Conservation (phyloP, 106 monocot genomes). For the Dactylorhiza incarnata region DNA sequence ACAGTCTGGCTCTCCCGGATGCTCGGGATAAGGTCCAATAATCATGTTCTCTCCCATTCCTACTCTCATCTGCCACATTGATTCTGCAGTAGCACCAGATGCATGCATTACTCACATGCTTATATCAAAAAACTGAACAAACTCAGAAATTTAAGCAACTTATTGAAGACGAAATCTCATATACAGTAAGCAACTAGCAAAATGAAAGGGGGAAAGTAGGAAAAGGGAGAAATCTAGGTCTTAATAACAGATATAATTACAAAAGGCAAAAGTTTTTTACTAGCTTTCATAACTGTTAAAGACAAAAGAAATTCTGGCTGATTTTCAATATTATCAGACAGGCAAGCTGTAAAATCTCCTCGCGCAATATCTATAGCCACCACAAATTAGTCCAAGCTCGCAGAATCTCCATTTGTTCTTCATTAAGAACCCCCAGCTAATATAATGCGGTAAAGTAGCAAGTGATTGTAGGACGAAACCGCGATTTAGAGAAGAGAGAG, state of each 20-base stretch:
- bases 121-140: neutral
- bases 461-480: neutral
- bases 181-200: neutral
- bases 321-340: neutral
- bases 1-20: constrained; percentile 61
- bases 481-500: neutral
- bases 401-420: neutral
- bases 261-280: neutral
- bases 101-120: neutral
- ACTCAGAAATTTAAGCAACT: neutral
- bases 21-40: constrained; percentile 45
- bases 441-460: neutral
- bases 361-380: neutral
- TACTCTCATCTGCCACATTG: constrained; percentile 49
- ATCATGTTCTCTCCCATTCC: constrained; percentile 32
- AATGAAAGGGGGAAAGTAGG: neutral
- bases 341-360: neutral
- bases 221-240: neutral
- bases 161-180: neutral
- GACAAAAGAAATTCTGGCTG: neutral
- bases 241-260: neutral
- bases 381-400: neutral
- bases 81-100: constrained; percentile 29
- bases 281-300: too few species aligned
- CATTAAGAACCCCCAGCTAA: neutral